A percentile compares a stretch with the other conserved stretches of the same genome.
These are phyloP conservation scores for Podosphaera fusca DNA, from an alignment of 2,329 filamentous ascomycete species.

Conservation along the genomic window DNA sequence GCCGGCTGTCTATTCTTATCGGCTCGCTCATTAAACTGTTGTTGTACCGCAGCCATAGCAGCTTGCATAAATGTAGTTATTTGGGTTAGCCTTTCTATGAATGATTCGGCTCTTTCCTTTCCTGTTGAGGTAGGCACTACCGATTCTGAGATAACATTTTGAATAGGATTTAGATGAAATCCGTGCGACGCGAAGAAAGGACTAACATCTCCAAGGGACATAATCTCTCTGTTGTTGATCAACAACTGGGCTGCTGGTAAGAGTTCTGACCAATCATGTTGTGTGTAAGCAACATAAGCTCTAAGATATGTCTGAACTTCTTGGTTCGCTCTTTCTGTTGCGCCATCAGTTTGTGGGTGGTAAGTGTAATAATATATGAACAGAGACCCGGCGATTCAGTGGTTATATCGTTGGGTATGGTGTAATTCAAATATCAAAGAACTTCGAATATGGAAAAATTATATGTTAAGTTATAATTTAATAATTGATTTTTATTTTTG, in stretches of 20 bases:
- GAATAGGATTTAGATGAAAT: not conserved
- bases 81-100: not conserved
- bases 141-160: not conserved
- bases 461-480: too few species aligned
- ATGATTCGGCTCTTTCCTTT: not conserved
- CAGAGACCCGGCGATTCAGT: too few species aligned
- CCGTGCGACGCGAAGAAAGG: not conserved
- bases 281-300: not conserved
- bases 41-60: not conserved
- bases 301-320: not conserved
- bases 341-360: slow-evolving; percentile 1
- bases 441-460: too few species aligned
- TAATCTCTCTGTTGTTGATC: not conserved
- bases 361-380: too few species aligned
- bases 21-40: not conserved
- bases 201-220: not conserved
- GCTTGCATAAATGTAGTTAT: not conserved
- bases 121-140: not conserved
- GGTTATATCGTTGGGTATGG: too few species aligned
- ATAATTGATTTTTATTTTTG: too few species aligned
- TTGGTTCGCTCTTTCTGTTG: not conserved
- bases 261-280: not conserved
- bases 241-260: not conserved
- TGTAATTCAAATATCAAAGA: too few species aligned
- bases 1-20: not conserved